Conservation (phyloP, 1,139 yeast genomes). For the Blastobotrys buckinghamii region DNA sequence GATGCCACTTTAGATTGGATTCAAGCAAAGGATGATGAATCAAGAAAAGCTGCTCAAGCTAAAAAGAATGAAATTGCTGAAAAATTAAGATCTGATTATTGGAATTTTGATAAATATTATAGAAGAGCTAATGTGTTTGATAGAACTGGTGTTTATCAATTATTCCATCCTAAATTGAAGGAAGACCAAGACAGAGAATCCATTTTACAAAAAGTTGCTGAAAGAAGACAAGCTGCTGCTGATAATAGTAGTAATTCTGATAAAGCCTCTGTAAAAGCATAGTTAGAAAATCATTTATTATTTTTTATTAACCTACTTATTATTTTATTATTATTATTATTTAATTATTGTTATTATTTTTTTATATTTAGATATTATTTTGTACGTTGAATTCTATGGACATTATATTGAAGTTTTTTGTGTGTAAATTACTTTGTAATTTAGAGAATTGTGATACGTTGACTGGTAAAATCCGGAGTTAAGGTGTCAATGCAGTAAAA, state of each 20-base stretch:
- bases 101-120: constrained; percentile 61
- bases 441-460: no score
- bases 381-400: no score
- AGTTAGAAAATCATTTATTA: no score
- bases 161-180: constrained; percentile 24
- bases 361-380: no score
- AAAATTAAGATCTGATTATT: constrained; percentile 51
- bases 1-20: constrained; percentile 65
- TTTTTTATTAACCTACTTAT: neutral
- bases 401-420: no score
- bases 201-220: neutral
- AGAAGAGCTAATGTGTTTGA: constrained; percentile 67
- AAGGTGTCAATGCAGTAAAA: no score
- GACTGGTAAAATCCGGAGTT: no score
- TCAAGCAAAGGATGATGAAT: constrained; percentile 41
- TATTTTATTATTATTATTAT: no score
- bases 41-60: constrained; percentile 38
- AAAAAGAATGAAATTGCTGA: constrained; percentile 47
- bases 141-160: constrained; percentile 43
- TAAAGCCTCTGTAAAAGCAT: no score
- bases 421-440: no score
- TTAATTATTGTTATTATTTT: neutral
- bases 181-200: neutral
- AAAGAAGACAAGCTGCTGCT: neutral
- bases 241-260: neutral